Conservation (phyloP, 2,329 filamentous ascomycete genomes). For the Aureobasidium namibiae region DNA sequence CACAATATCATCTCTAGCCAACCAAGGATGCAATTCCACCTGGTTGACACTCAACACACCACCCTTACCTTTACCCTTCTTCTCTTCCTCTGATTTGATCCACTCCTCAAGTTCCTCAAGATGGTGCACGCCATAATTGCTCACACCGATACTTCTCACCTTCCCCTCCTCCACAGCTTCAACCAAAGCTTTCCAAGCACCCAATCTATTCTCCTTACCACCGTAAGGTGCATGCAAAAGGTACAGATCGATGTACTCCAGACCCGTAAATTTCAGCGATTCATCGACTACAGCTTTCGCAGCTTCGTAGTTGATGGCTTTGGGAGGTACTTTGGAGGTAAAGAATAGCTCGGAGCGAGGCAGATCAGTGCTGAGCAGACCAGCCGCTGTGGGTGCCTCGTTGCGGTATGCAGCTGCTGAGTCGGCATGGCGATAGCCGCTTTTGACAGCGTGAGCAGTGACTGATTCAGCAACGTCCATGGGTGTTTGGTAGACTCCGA, state of each 20-base stretch:
- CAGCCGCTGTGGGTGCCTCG: slow-evolving; percentile 46
- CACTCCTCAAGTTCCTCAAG: slow-evolving; percentile 46
- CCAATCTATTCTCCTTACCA: slow-evolving; percentile 40
- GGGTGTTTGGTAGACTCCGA: slow-evolving; percentile 41
- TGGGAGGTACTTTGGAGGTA: slow-evolving; percentile 51
- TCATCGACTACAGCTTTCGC: slow-evolving; percentile 56
- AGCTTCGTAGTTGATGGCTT: slow-evolving; percentile 51
- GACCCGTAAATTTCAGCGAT: slow-evolving; percentile 52
- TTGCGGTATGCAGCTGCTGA: slow-evolving; percentile 51
- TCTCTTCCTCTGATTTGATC: slow-evolving; percentile 55
- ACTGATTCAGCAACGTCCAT: slow-evolving; percentile 50
- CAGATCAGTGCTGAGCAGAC: slow-evolving; percentile 44
- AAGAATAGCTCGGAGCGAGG: slow-evolving; percentile 52
- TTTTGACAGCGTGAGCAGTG: slow-evolving; percentile 46
- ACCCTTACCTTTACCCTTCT: slow-evolving; percentile 52
- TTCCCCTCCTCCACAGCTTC: slow-evolving; percentile 45
- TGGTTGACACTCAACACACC: slow-evolving; percentile 77
- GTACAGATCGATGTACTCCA: slow-evolving; percentile 38
- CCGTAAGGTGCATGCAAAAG: slow-evolving; percentile 48
- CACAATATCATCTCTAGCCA: slow-evolving; percentile 68
- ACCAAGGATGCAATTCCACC: slow-evolving; percentile 87
- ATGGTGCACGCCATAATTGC: slow-evolving; percentile 49
- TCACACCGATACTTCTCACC: slow-evolving; percentile 46
- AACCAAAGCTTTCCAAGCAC: slow-evolving; percentile 47
- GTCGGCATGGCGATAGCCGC: slow-evolving; percentile 53